These are phyloP conservation scores for Botryotinia globosa DNA, from an alignment of 2,329 filamentous ascomycete species.

Conservation along the genomic window DNA sequence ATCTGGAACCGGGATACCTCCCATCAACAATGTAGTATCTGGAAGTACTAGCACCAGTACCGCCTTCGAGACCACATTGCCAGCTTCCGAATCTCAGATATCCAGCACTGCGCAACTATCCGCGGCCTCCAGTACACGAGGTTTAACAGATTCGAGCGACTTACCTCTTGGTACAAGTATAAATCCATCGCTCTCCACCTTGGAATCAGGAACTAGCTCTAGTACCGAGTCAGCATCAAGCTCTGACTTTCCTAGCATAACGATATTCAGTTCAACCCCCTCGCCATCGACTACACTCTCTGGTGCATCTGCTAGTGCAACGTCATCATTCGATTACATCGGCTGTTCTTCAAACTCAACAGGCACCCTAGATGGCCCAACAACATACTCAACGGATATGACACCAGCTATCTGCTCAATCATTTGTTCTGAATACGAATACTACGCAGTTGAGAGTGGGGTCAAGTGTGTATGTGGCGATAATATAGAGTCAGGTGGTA, in stretches of 20 bases:
- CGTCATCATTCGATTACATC: slow-evolving; percentile 6
- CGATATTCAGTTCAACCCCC: background rate
- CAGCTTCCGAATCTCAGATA: background rate
- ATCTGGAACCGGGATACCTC: background rate
- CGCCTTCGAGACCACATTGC: background rate
- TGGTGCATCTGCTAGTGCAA: background rate
- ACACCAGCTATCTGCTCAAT: slow-evolving; percentile 10
- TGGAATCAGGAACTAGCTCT: background rate
- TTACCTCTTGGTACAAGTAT: background rate
- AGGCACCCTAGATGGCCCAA: slow-evolving; percentile 12
- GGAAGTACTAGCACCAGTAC: background rate
- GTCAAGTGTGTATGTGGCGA: slow-evolving; percentile 17
- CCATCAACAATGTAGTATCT: background rate
- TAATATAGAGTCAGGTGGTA: background rate
- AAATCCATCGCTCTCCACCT: background rate
- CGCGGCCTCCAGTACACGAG: background rate
- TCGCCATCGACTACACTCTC: background rate
- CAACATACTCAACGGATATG: slow-evolving; percentile 3
- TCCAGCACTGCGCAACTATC: background rate
- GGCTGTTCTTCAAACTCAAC: slow-evolving; percentile 16
- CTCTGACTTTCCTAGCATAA: background rate
- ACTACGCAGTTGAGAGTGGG: slow-evolving; percentile 12
- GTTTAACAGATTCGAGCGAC: background rate
- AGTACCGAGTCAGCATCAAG: background rate
- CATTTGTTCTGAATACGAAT: slow-evolving; percentile 10